Percentiles rank a stretch among this genome's conserved stretches.
Conservation (phyloP, 768 basidiomycete genomes). For the Tylopilus balloui region DNA sequence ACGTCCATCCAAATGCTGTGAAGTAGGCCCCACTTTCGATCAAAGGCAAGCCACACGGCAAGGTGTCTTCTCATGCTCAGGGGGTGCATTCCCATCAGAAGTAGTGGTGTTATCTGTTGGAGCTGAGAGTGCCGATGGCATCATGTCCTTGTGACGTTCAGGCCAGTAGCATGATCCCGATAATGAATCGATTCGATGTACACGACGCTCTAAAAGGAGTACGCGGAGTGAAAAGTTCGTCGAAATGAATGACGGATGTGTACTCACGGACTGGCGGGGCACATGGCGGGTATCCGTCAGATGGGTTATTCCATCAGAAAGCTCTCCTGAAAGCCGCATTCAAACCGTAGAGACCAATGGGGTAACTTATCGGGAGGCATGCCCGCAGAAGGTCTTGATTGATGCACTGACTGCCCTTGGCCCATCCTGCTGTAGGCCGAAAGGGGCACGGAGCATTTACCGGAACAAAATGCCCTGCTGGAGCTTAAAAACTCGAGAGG, state of each 20-base stretch:
- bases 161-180: not conserved
- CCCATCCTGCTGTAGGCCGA: not conserved
- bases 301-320: not conserved
- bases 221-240: not conserved
- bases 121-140: not conserved
- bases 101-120: not conserved
- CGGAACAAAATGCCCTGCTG: not conserved
- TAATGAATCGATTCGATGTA: not conserved
- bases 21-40: not conserved
- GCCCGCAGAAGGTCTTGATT: not conserved
- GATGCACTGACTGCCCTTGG: too few relatives aligned
- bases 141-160: not conserved
- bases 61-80: not conserved
- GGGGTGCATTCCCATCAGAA: not conserved
- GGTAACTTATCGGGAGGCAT: conserved; percentile 6
- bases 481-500: not conserved
- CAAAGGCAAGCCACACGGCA: not conserved
- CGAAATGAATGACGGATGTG: not conserved
- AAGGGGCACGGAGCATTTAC: not conserved
- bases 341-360: conserved; percentile 8
- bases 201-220: conserved; percentile 8
- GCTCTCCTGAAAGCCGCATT: not conserved
- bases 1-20: not conserved
- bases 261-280: not conserved
- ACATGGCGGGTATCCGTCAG: conserved; percentile 2